Evolutionary conservation across 2,329 filamentous ascomycete genomes (phyloP).

Genomic region (Tolypocladium paradoxum): DNA sequence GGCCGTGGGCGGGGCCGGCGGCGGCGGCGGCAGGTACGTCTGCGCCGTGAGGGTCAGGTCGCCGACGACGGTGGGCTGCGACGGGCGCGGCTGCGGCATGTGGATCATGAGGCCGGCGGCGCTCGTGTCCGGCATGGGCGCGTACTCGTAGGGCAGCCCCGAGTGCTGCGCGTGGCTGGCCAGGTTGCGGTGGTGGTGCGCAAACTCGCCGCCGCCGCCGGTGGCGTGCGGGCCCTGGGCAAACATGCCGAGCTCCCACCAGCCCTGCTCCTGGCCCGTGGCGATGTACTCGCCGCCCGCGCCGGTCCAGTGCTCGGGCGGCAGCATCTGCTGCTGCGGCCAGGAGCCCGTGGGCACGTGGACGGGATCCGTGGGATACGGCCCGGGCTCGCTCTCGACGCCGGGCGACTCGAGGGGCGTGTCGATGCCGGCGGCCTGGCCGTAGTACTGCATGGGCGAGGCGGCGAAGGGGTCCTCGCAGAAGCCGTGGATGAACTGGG

Average conservation of each 20-base stretch:
- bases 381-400: conserved; percentile 18
- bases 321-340: conserved; percentile 12
- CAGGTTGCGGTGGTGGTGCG: conserved; percentile 25
- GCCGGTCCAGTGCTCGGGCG: conserved; percentile 11
- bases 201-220: conserved; percentile 13
- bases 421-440: conserved; percentile 18
- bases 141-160: conserved; percentile 30
- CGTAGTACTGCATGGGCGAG: conserved; percentile 18
- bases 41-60: conserved; percentile 22
- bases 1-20: conserved; percentile 11
- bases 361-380: conserved; percentile 13
- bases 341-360: conserved; percentile 6
- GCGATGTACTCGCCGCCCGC: conserved; percentile 17
- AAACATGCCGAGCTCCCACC: conserved; percentile 21
- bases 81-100: conserved; percentile 35
- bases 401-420: conserved; percentile 29
- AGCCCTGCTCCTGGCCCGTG: conserved; percentile 11
- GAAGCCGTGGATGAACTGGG: conserved; percentile 23
- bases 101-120: conserved; percentile 39
- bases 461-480: conserved; percentile 26
- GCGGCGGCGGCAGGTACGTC: conserved; percentile 23
- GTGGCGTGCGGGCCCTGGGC: conserved; percentile 11
- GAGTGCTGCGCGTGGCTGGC: conserved; percentile 29
- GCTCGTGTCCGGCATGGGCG: conserved; percentile 18
- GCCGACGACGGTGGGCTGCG: conserved; percentile 24